phyloP scores from a whole-genome alignment of 2,329 filamentous ascomycete genomes.

The Thielaviopsis populi region DNA sequence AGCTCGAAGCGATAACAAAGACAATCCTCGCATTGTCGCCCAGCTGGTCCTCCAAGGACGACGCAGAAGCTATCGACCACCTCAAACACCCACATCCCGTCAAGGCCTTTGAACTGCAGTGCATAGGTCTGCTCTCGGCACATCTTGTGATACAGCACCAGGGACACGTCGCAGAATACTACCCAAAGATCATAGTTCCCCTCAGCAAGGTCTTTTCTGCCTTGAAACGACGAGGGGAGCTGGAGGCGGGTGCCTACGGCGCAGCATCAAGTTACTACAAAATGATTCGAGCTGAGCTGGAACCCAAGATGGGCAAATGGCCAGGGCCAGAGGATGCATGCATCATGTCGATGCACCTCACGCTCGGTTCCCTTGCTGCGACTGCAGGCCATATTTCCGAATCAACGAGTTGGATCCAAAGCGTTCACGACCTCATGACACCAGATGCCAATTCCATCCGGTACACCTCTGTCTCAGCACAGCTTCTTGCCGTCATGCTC shows the following conservation, averaged over 20 bases:
- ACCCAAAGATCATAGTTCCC: slow-evolving; percentile 13
- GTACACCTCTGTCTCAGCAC: slow-evolving; percentile 38
- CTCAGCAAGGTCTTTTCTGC: slow-evolving; percentile 16
- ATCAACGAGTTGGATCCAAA: slow-evolving; percentile 40
- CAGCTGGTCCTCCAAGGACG: slow-evolving; percentile 48
- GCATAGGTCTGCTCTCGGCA: slow-evolving; percentile 36
- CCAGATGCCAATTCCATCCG: slow-evolving; percentile 31
- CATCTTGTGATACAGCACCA: slow-evolving; percentile 14
- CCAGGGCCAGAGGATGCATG: slow-evolving; percentile 13
- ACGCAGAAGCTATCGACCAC: slow-evolving; percentile 38
- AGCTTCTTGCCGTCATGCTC: slow-evolving; percentile 39
- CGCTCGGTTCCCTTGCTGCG: slow-evolving; percentile 36
- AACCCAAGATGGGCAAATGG: slow-evolving; percentile 16
- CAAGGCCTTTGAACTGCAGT: slow-evolving; percentile 46
- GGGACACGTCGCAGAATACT: slow-evolving; percentile 12
- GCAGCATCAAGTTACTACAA: slow-evolving; percentile 14
- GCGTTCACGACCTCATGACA: slow-evolving; percentile 28
- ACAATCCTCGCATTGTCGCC: slow-evolving; percentile 51
- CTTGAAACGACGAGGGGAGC: slow-evolving; percentile 13
- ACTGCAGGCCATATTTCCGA: slow-evolving; percentile 33
- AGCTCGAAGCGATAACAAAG: slow-evolving; percentile 52
- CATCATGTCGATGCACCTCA: slow-evolving; percentile 35
- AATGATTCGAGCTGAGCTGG: slow-evolving; percentile 9
- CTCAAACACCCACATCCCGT: slow-evolving; percentile 41
- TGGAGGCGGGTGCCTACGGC: slow-evolving; percentile 9